phyloP scores from a whole-genome alignment of 148 eudicot species.

The Beta vulgaris region DNA sequence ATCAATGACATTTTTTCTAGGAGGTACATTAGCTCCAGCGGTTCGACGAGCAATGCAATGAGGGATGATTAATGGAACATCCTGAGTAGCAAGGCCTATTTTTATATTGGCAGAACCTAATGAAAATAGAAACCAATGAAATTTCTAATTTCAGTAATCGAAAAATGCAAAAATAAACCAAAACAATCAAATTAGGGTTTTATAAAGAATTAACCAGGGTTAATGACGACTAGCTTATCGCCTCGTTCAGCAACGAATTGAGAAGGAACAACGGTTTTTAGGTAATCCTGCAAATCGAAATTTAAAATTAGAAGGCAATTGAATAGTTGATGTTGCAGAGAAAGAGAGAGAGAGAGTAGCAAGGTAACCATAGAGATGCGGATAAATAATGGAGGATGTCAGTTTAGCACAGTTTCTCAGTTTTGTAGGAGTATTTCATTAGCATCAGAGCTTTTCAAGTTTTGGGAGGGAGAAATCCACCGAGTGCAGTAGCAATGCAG shows the following conservation, averaged over 20 bases:
- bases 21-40: constrained; percentile 55
- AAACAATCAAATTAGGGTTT: constrained; percentile 31
- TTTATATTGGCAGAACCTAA: constrained; percentile 88
- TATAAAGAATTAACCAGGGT: constrained; percentile 56
- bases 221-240: constrained; percentile 82
- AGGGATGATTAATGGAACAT: constrained; percentile 67
- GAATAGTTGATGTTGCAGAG: not conserved
- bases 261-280: constrained; percentile 74
- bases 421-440: too few relatives aligned
- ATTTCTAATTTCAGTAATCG: constrained; percentile 3
- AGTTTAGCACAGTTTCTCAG: too few relatives aligned
- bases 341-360: not conserved
- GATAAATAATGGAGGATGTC: too few relatives aligned
- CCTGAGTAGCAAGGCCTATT: constrained; percentile 79
- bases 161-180: not conserved
- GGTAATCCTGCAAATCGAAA: constrained; percentile 55
- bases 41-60: constrained; percentile 92
- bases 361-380: constrained; percentile 1
- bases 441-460: too few relatives aligned
- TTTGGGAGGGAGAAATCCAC: too few relatives aligned
- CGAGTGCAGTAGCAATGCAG: too few relatives aligned
- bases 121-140: not conserved
- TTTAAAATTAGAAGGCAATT: not conserved
- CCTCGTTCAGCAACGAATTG: constrained; percentile 91
- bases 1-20: constrained; percentile 72